Base-by-base conservation (phyloP, 2,329 filamentous ascomycete genomes). In the Lachnellula occidentalis region DNA sequence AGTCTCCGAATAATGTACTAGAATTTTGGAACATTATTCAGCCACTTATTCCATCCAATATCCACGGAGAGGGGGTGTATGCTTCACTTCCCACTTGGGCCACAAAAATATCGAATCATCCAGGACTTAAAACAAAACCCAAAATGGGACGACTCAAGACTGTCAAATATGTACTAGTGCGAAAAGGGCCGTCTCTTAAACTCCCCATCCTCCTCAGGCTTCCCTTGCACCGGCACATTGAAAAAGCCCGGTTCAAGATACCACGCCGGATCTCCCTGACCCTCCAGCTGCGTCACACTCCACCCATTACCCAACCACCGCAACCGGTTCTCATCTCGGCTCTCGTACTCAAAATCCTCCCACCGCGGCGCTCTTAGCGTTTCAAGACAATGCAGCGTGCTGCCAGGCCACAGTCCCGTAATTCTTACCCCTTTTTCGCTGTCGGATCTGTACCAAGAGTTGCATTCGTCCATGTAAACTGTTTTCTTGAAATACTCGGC, bases 401-500 rank as follows among this genome's bases (percentile, higher is more conserved):
- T 64, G 14, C 65, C 65, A 6, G 74, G 74, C 73, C 73, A 76
- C 4, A 76, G 63, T 0, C 71, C 74, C 1, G 70, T 73, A 17
- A 72, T 59, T 71, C 69, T 66, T 50, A 72, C 62, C 5, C 72
- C 73, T 9, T 61, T 64, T 22, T 71, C 73, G 19, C 70, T 70
- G 9, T 73, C 58, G 37, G 37, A 58, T 17, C 53, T 53, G 37
- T 66, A 66, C 65, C 65, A 68, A 17, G 55, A 59, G 8, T 58
- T 59, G 39, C 65, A 78, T 14, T 68, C 66, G 11, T 73, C 69
- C 11, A 73, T 69, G 74, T 78, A 82, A 2, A 76, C 73, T 1
- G 77, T 80, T 19, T 76, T 74, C 45, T 78, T 77, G 75, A 82
- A 80, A 60, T 80, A 80, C 2, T 70, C 64, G 2, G 69, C 65